phyloP scores from a whole-genome alignment of 257 asterid genomes.

The Solanum okadae region DNA sequence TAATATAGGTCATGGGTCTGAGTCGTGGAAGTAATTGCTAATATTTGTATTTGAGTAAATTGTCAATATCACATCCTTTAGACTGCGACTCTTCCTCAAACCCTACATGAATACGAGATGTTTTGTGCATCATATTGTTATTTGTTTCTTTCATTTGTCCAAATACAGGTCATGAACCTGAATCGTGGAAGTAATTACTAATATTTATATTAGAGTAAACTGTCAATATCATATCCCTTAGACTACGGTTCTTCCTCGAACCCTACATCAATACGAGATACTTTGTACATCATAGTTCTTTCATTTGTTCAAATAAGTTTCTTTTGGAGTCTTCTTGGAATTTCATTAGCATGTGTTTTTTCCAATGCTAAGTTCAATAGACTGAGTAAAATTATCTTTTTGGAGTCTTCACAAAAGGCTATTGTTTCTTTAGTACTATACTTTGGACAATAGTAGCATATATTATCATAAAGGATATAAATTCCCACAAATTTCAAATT shows the following conservation, averaged over 20 bases:
- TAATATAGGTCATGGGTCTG: background rate
- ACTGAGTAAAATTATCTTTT: background rate
- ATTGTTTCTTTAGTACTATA: background rate
- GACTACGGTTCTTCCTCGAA: fast-evolving
- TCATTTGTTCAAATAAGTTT: background rate
- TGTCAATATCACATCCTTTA: background rate
- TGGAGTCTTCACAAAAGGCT: background rate
- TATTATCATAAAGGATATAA: background rate
- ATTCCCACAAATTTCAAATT: constrained; percentile 42
- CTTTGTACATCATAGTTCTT: background rate
- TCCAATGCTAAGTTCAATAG: background rate
- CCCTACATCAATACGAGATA: background rate
- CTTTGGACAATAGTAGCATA: background rate
- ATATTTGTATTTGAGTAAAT: no score
- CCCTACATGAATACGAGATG: background rate
- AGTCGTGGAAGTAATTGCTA: no score
- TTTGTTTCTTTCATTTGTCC: background rate
- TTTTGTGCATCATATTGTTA: background rate
- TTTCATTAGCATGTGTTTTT: background rate
- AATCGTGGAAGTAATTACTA: no score
- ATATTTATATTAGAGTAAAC: no score
- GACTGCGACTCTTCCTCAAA: background rate
- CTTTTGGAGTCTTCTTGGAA: background rate
- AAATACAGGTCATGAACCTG: background rate
- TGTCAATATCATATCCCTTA: background rate